Percentiles rank a stretch among this genome's conserved stretches.
These are phyloP conservation scores for Stagonosporopsis cucurbitacearum DNA, from an alignment of 2,329 filamentous ascomycete species.

Conservation along the genomic window DNA sequence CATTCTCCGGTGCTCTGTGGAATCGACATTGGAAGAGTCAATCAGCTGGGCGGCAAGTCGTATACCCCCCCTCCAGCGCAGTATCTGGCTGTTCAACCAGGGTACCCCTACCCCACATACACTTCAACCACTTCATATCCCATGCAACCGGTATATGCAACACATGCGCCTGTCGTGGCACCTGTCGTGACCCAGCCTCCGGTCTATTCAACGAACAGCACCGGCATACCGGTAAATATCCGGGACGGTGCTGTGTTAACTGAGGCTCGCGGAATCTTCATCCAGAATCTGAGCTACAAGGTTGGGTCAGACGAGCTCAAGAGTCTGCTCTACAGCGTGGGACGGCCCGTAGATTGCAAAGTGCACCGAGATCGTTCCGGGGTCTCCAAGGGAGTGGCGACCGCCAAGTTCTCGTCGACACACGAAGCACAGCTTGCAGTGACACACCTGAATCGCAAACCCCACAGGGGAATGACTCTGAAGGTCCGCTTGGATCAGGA, in stretches of 20 bases:
- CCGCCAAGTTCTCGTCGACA: constrained; percentile 39
- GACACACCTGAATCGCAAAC: constrained; percentile 31
- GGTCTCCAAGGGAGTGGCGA: constrained; percentile 42
- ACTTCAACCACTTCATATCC: constrained; percentile 29
- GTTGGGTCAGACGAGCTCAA: constrained; percentile 35
- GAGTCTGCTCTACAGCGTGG: constrained; percentile 34
- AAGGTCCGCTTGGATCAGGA: constrained; percentile 46
- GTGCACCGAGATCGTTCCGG: constrained; percentile 37
- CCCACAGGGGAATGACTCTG: constrained; percentile 41
- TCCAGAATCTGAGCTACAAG: constrained; percentile 41
- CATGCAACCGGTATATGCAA: constrained; percentile 26
- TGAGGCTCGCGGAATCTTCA: constrained; percentile 48
- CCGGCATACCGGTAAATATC: constrained; percentile 48
- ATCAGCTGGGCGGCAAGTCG: constrained; percentile 26
- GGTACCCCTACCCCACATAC: constrained; percentile 35
- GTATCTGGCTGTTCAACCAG: constrained; percentile 26
- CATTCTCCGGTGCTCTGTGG: constrained; percentile 42
- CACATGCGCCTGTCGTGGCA: constrained; percentile 25
- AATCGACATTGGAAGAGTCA: constrained; percentile 39
- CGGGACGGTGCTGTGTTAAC: constrained; percentile 45
- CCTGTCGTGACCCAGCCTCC: constrained; percentile 19
- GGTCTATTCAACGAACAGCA: constrained; percentile 40
- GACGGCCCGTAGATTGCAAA: constrained; percentile 33
- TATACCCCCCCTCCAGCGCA: constrained; percentile 18
- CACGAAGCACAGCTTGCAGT: constrained; percentile 42